phyloP scores from a whole-genome alignment of 2,329 filamentous ascomycete genomes.

The Aspergillus sp. region DNA sequence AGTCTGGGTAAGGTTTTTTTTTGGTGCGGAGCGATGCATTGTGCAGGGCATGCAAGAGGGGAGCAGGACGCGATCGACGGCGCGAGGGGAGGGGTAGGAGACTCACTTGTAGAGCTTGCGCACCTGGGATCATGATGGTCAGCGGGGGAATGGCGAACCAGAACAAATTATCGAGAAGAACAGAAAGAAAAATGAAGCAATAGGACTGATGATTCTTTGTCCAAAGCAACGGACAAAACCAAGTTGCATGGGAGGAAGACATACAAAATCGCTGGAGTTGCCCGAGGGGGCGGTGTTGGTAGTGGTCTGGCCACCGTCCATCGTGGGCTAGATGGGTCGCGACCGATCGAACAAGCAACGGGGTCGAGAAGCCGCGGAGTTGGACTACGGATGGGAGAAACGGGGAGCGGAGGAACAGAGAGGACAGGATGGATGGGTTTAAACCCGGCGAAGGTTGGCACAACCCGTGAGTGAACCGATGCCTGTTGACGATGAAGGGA shows the following conservation, averaged over 20 bases:
- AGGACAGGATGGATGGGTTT: background rate
- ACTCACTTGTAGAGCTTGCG: conserved; percentile 96
- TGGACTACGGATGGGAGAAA: conserved; percentile 10
- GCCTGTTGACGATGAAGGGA: conserved; percentile 9
- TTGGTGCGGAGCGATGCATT: background rate
- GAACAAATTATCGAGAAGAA: background rate
- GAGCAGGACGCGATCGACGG: conserved; percentile 7
- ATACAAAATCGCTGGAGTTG: conserved; percentile 94
- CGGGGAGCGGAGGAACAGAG: conserved; percentile 5
- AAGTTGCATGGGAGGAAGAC: conserved; percentile 41
- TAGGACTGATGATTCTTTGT: background rate
- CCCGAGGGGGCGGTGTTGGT: conserved; percentile 55
- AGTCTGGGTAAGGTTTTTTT: background rate
- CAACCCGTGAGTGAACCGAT: background rate
- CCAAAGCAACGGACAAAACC: conserved; percentile 7
- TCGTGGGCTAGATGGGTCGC: conserved; percentile 42
- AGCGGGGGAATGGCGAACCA: conserved; percentile 14
- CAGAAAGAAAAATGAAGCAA: background rate
- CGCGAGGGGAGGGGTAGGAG: conserved; percentile 13
- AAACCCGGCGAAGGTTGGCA: background rate
- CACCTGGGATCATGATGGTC: conserved; percentile 58
- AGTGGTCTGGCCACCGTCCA: conserved; percentile 47
- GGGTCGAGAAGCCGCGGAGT: conserved; percentile 13
- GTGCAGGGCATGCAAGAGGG: background rate
- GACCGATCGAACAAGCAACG: conserved; percentile 36